Base-by-base conservation (phyloP, 2,329 filamentous ascomycete genomes). In the Ambrosiella beaveri region DNA sequence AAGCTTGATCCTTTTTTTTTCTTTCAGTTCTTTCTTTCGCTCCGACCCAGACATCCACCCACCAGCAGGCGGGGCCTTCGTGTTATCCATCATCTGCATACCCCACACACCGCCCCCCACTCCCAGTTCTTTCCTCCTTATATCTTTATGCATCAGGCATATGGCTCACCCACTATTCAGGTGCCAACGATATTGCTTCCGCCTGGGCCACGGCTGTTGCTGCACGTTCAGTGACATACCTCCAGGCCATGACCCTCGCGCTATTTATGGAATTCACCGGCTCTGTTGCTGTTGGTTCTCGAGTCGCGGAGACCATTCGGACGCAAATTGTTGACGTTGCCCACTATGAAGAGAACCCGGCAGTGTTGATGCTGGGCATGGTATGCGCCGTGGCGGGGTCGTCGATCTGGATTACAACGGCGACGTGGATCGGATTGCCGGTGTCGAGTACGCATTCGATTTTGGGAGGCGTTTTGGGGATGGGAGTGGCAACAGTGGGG, bases 381-480 rank as follows among this genome's bases (percentile, higher is more conserved):
- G 73, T 76, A 63, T 78, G 75, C 62, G 74, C 75, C 37, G 70
- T 78, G 57, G 64, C 78, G 50, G 74, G 71, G 3, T 77, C 71
- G 0, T 74, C 75, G 0, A 64, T 73, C n/a, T 79, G 75, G 61
- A 70, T 79, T 12, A 78, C 75, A 1, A 63, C 76, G 52, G 76
- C 76, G 1, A 79, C 76, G 1, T 66, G 70, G 7, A 68, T 74
- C 53, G 75, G 75, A 53, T 68, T 78, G 61, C 77, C 77, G 1
- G 74, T 79, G 3, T 76, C 74, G 2, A 79, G 77, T 1, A 79
- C 77, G 0, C 74, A 78, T 64, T 75, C 73, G 57, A 71, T 77
- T 44, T 72, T 77, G 44, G 75, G 70, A 3, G 70, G 70, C 1
- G 44, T 72, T 1, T 65, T 72, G 0, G 70, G 70, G 9, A 66